Evolutionary conservation across 495 filamentous ascomycete species (phyloP).

Genomic region (Achaetomiella virescens): DNA sequence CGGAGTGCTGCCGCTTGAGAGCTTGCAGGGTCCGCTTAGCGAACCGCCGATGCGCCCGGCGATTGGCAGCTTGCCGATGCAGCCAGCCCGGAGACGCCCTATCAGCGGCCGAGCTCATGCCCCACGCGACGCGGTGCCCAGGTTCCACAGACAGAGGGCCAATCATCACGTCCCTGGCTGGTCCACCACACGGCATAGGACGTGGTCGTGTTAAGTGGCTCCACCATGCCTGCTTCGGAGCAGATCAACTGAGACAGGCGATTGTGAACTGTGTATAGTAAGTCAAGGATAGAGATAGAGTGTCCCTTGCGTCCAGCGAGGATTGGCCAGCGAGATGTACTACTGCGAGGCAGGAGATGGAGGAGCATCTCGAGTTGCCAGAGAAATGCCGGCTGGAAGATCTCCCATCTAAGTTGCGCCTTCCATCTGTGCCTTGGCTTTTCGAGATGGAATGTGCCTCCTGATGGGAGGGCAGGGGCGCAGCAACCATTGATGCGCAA

Average conservation of each 20-base stretch:
- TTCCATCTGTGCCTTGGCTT: too few species aligned
- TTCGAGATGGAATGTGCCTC: too few species aligned
- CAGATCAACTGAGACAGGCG: constrained; percentile 8
- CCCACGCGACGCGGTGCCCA: constrained; percentile 6
- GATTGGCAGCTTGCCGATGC: constrained; percentile 3
- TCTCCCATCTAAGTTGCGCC: too few species aligned
- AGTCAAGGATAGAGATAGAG: not conserved
- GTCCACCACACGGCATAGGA: constrained; percentile 1
- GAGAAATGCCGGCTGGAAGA: too few species aligned
- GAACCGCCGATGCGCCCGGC: not conserved
- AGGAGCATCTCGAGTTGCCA: too few species aligned
- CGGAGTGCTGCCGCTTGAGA: not conserved
- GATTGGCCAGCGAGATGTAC: too few species aligned
- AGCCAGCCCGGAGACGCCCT: not conserved
- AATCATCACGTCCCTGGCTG: constrained; percentile 1
- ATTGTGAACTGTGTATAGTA: too few species aligned
- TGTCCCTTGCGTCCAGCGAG: too few species aligned
- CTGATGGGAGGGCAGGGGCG: too few species aligned
- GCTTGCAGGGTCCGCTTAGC: not conserved
- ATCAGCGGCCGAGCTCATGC: not conserved
- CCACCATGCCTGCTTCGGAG: not conserved
- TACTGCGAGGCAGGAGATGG: too few species aligned
- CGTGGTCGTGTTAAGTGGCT: constrained; percentile 7
- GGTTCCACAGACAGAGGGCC: not conserved
- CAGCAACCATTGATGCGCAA: too few species aligned